These are phyloP conservation scores for Podaxis rugospora DNA, from an alignment of 768 basidiomycete genomes.

Conservation along the genomic window DNA sequence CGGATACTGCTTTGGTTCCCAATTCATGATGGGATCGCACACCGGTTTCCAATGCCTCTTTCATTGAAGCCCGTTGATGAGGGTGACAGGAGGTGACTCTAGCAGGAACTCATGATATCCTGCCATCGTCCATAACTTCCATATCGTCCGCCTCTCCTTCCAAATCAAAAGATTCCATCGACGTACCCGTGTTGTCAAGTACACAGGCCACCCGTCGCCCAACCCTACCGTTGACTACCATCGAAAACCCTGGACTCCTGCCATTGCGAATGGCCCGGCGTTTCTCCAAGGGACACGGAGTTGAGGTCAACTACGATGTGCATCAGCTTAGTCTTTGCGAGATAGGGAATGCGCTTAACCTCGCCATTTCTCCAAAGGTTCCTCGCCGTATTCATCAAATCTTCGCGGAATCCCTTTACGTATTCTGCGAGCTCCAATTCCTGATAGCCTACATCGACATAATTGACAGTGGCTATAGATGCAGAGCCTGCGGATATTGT, in stretches of 20 bases:
- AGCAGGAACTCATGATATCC: slow-evolving; percentile 18
- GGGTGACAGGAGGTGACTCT: neutral
- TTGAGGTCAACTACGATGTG: slow-evolving; percentile 44
- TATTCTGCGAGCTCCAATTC: slow-evolving; percentile 40
- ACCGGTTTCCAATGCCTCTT: slow-evolving; percentile 20
- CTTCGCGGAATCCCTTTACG: slow-evolving; percentile 58
- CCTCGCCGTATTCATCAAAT: slow-evolving; percentile 57
- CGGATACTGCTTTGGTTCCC: slow-evolving; percentile 26
- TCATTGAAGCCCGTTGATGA: slow-evolving; percentile 26
- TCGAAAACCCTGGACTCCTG: slow-evolving; percentile 45
- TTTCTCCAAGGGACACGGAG: slow-evolving; percentile 49
- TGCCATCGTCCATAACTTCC: slow-evolving; percentile 34
- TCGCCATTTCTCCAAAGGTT: slow-evolving; percentile 56
- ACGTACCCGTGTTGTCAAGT: slow-evolving; percentile 56
- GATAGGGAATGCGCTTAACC: slow-evolving; percentile 40
- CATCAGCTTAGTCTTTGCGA: slow-evolving; percentile 21
- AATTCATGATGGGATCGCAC: slow-evolving; percentile 21
- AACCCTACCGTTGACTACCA: slow-evolving; percentile 71
- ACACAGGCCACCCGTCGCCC: slow-evolving; percentile 77
- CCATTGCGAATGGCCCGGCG: slow-evolving; percentile 52
- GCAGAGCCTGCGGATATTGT: slow-evolving; percentile 37
- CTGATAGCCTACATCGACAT: slow-evolving; percentile 59
- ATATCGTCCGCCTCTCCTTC: slow-evolving; percentile 61
- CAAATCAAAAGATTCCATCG: slow-evolving; percentile 73
- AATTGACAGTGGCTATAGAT: slow-evolving; percentile 60